Percentiles rank a stretch among this genome's conserved stretches.
These are phyloP conservation scores for Diaporthe sp. DNA, from an alignment of 2,329 filamentous ascomycete genomes.

Conservation along the genomic window DNA sequence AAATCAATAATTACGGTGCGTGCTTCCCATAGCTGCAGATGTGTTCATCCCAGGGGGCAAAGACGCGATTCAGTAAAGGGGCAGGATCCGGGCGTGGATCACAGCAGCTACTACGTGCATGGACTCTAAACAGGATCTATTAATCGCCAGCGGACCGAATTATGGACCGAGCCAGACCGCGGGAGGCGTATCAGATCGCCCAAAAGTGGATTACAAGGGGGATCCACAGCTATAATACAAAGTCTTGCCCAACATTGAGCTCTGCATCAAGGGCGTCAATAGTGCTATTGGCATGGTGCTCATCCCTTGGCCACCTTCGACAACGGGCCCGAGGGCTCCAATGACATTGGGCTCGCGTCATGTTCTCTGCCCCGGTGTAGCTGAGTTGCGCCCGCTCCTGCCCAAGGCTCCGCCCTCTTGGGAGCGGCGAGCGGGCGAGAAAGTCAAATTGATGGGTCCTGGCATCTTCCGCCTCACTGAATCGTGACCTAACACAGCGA, in stretches of 20 bases:
- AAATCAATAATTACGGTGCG: not conserved
- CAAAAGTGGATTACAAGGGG: not conserved
- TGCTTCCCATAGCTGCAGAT: not conserved
- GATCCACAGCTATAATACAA: not conserved
- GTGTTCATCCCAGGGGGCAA: not conserved
- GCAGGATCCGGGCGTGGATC: not conserved
- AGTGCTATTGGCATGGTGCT: not conserved
- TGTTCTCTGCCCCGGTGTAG: too few relatives aligned
- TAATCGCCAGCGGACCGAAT: slow-evolving; percentile 17
- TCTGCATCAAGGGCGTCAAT: not conserved
- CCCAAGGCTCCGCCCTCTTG: not conserved
- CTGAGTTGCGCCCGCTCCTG: slow-evolving; percentile 5
- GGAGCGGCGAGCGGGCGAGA: slow-evolving; percentile 1
- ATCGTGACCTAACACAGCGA: not conserved
- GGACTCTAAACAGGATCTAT: not conserved
- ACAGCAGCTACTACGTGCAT: not conserved
- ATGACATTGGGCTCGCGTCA: slow-evolving; percentile 17
- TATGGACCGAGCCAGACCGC: slow-evolving; percentile 21
- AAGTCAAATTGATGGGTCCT: slow-evolving; percentile 17
- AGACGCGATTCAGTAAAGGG: slow-evolving; percentile 18
- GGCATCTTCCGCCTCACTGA: slow-evolving; percentile 20
- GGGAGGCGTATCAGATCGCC: slow-evolving; percentile 24
- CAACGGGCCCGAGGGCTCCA: not conserved
- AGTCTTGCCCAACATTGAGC: not conserved
- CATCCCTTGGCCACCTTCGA: not conserved